A percentile compares a stretch with the other conserved stretches of the same genome.
Conservation (phyloP, 768 basidiomycete genomes). For the Suillus sp. region DNA sequence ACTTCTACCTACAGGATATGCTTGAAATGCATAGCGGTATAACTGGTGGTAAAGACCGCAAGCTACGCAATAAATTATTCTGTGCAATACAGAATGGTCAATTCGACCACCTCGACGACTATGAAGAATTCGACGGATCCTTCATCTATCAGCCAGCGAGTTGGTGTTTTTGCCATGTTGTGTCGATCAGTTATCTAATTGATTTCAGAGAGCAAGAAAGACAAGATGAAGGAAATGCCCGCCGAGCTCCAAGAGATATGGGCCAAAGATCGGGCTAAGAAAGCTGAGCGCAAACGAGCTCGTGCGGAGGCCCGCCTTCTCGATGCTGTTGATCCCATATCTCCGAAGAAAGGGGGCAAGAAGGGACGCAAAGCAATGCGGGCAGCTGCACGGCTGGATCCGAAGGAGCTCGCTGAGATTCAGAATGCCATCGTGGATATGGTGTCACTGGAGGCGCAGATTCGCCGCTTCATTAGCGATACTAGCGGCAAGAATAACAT, state of each 20-base stretch:
- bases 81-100: slow-evolving; percentile 59
- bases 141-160: slow-evolving; percentile 43
- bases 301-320: slow-evolving; percentile 59
- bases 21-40: slow-evolving; percentile 62
- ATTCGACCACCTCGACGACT: slow-evolving; percentile 40
- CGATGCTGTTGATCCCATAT: slow-evolving; percentile 63
- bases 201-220: slow-evolving; percentile 43
- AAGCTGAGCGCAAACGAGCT: slow-evolving; percentile 71
- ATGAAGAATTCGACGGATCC: slow-evolving; percentile 28
- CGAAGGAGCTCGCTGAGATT: slow-evolving; percentile 33
- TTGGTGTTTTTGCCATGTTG: slow-evolving; percentile 36
- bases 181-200: slow-evolving; percentile 5
- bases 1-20: slow-evolving; percentile 54
- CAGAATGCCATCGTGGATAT: slow-evolving; percentile 62
- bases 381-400: slow-evolving; percentile 53
- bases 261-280: slow-evolving; percentile 81
- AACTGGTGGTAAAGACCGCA: slow-evolving; percentile 45
- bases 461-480: slow-evolving; percentile 68
- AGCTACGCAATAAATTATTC: slow-evolving; percentile 59
- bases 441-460: slow-evolving; percentile 66
- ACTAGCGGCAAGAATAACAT: slow-evolving; percentile 53
- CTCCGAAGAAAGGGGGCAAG: slow-evolving; percentile 63
- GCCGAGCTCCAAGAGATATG: slow-evolving; percentile 66
- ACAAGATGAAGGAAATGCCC: slow-evolving; percentile 52
- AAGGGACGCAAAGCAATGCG: slow-evolving; percentile 71